Percentiles rank a stretch among this genome's conserved stretches.
phyloP scores from a whole-genome alignment of 1,139 yeast species.

The Lodderomyces orthopsilosis region DNA sequence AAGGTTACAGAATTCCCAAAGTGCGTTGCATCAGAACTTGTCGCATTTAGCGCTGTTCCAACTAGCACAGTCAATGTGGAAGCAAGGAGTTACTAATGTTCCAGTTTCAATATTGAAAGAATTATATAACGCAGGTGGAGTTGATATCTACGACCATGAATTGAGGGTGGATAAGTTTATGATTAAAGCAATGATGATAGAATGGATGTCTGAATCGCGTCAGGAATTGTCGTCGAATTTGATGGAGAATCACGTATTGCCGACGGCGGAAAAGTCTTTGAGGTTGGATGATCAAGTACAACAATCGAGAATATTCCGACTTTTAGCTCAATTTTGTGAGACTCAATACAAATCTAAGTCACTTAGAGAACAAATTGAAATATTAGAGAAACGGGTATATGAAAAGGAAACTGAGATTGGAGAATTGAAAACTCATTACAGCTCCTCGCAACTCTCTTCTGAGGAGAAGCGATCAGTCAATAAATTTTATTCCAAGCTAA shows the following conservation, averaged over 20 bases:
- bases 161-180: conserved; percentile 26
- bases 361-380: conserved; percentile 43
- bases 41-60: conserved; percentile 40
- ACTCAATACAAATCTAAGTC: conserved; percentile 51
- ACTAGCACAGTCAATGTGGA: conserved; percentile 60
- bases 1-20: conserved; percentile 13
- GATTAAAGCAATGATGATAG: conserved; percentile 53
- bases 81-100: conserved; percentile 49
- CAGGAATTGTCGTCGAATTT: conserved; percentile 63
- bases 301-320: conserved; percentile 49
- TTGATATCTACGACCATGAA: conserved; percentile 18
- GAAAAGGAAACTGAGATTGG: conserved; percentile 44
- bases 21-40: conserved; percentile 13
- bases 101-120: conserved; percentile 51
- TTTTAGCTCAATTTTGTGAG: conserved; percentile 76
- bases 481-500: conserved; percentile 47
- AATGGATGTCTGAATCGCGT: conserved; percentile 71
- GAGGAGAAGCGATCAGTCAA: conserved; percentile 51
- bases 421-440: conserved; percentile 45
- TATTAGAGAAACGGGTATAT: conserved; percentile 35
- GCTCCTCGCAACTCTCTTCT: conserved; percentile 35
- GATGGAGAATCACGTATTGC: conserved; percentile 53
- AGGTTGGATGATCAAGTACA: conserved; percentile 18
- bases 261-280: conserved; percentile 29
- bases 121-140: conserved; percentile 17